Evolutionary conservation across 345 rosid species (phyloP).

Genomic region (Brassica cretica): DNA sequence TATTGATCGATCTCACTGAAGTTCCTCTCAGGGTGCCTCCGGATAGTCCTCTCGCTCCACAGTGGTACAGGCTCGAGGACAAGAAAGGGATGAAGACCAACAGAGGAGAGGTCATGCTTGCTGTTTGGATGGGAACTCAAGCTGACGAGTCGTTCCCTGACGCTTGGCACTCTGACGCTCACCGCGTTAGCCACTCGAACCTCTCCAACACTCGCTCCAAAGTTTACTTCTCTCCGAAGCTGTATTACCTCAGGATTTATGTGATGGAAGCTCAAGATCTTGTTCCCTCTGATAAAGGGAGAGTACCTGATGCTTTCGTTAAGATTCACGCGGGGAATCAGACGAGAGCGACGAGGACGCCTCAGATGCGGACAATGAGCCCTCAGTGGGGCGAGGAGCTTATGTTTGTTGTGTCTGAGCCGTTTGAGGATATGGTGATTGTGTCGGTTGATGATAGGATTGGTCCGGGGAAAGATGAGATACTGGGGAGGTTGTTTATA

Average conservation of each 20-base stretch:
- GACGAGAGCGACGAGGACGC: constrained; percentile 51
- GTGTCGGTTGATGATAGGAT: constrained; percentile 72
- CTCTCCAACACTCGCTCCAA: constrained; percentile 75
- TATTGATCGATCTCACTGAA: constrained; percentile 59
- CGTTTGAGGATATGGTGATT: constrained; percentile 74
- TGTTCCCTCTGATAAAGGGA: constrained; percentile 61
- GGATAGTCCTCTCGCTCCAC: constrained; percentile 93
- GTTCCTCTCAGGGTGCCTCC: constrained; percentile 86
- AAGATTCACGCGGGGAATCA: constrained; percentile 68
- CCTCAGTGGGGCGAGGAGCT: constrained; percentile 85
- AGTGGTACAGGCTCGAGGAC: constrained; percentile 82
- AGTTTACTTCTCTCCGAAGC: constrained; percentile 91
- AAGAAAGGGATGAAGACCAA: constrained; percentile 57
- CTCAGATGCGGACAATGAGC: constrained; percentile 51
- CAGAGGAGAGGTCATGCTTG: constrained; percentile 89
- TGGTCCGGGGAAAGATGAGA: constrained; percentile 75
- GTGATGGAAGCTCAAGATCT: constrained; percentile 88
- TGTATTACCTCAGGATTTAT: constrained; percentile 76
- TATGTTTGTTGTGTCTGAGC: constrained; percentile 93
- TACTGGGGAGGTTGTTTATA: constrained; percentile 56
- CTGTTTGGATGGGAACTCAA: constrained; percentile 98
- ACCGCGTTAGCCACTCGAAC: constrained; percentile 64
- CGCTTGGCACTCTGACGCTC: constrained; percentile 99
- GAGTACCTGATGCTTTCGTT: constrained; percentile 62
- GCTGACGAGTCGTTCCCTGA: constrained; percentile 94